A percentile compares a stretch with the other conserved stretches of the same genome.
These are phyloP conservation scores for Cercospora beticola DNA, from an alignment of 2,329 filamentous ascomycete genomes.

Conservation along the genomic window DNA sequence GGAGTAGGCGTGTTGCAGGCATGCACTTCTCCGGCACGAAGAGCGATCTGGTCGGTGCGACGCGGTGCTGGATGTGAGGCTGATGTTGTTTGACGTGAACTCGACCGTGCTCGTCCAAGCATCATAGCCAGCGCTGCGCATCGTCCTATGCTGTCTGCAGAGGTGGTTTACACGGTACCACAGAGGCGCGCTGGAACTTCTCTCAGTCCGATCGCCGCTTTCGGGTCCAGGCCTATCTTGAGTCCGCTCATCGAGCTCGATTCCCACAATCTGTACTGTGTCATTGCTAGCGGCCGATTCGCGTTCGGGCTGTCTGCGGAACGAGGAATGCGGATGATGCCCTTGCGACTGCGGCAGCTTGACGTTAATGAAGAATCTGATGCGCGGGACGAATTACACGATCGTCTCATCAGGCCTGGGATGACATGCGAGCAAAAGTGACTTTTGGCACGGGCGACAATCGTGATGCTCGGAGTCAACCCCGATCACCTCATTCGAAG, in stretches of 20 bases:
- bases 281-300: neutral
- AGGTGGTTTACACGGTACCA: neutral
- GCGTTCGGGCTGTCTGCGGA: neutral
- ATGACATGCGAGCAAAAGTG: neutral
- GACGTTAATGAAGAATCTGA: neutral
- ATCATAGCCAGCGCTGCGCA: neutral
- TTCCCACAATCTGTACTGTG: neutral
- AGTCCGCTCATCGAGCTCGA: neutral
- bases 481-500: neutral
- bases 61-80: neutral
- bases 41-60: neutral
- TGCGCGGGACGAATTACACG: neutral
- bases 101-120: neutral
- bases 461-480: neutral
- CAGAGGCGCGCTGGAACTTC: neutral
- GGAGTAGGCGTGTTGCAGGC: neutral
- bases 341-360: neutral
- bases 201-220: neutral
- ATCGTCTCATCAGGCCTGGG: neutral
- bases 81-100: neutral
- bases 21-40: neutral
- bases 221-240: neutral
- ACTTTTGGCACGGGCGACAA: neutral
- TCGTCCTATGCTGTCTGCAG: neutral
- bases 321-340: neutral